phyloP scores from a whole-genome alignment of 495 filamentous ascomycete genomes.

The Talaromyces nanjingensis region DNA sequence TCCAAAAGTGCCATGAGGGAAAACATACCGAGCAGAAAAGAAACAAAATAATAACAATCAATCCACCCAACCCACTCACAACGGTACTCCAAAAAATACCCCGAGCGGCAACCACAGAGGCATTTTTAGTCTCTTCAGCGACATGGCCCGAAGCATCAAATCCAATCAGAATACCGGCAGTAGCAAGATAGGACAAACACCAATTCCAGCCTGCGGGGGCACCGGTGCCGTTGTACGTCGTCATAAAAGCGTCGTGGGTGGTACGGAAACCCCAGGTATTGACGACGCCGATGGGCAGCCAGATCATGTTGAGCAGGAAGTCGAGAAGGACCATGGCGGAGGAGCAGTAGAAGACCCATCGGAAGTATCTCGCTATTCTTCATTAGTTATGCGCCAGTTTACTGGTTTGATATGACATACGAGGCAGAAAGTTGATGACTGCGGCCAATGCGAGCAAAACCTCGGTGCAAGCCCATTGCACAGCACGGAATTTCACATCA shows the following conservation, averaged over 20 bases:
- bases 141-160: conserved; percentile 52
- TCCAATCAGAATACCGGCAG: conserved; percentile 51
- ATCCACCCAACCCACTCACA: conserved; percentile 41
- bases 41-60: conserved; percentile 47
- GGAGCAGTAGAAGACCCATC: conserved; percentile 41
- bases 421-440: conserved; percentile 37
- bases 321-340: conserved; percentile 44
- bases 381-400: conserved; percentile 6
- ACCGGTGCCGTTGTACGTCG: conserved; percentile 50
- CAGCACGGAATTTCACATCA: conserved; percentile 45
- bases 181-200: conserved; percentile 52
- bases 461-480: conserved; percentile 51
- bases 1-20: too few relatives aligned
- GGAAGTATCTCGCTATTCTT: conserved; percentile 31
- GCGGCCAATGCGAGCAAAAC: conserved; percentile 39
- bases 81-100: conserved; percentile 52
- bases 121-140: conserved; percentile 52
- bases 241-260: conserved; percentile 48
- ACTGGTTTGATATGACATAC: conserved; percentile 16
- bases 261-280: conserved; percentile 50
- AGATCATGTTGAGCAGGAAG: conserved; percentile 50
- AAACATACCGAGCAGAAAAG: conserved; percentile 45
- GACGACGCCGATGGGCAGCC: conserved; percentile 46
- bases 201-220: conserved; percentile 51
- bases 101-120: conserved; percentile 43